Evolutionary conservation across 208 protist genomes (phyloP), one percentile per base, ranked within the genome.

Genomic region (Leishmania martiniquensis): DNA sequence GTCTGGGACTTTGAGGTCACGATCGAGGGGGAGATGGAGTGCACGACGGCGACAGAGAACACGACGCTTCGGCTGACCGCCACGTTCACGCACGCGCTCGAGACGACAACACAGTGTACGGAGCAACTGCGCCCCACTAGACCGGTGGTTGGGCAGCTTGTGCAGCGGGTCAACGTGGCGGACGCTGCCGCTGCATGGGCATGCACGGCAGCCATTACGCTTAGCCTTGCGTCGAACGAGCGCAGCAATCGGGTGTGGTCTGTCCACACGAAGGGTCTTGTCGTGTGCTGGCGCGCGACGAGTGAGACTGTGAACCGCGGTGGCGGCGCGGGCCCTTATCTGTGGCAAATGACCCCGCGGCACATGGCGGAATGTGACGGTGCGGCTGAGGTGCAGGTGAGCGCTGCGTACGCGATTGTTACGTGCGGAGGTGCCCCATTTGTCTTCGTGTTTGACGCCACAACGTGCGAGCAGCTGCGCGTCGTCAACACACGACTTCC

Each of bases 211-310:
- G 83, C 80, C 34, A 84, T 93, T 39, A 80, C 91, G 32, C 76
- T 86, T 29, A 84, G 86, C 37, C 29, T 96, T 45, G 87, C 85
- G 44, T 91, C 89, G 3, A 85, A 82, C 29, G 87, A 89, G 75
- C 77, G 75, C 52, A 85, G 83, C 72, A 87, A 89, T 72, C 88
- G 84, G 44, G 75, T 91, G 29, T 96, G 93, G 91, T 93, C 91
- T 44, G 83, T 96, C n/a, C 87, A 89, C 75, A 85, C 84, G 39
- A 83, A 80, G 22, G 85, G 87, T 22, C 81, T 80, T 22, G 91
- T 96, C n/a, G 75, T 88, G 57, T 88, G 91, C 73, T 96, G 93
- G 93, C 89, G 88, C 63, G 86, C 88, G 32, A 66, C 85, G n/a
- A 39, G 57, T 17, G 89, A 89, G 34, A 22, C 45, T 34, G 69